Base-by-base conservation (phyloP, 2,329 filamentous ascomycete species). In the Phialophora chinensis region DNA sequence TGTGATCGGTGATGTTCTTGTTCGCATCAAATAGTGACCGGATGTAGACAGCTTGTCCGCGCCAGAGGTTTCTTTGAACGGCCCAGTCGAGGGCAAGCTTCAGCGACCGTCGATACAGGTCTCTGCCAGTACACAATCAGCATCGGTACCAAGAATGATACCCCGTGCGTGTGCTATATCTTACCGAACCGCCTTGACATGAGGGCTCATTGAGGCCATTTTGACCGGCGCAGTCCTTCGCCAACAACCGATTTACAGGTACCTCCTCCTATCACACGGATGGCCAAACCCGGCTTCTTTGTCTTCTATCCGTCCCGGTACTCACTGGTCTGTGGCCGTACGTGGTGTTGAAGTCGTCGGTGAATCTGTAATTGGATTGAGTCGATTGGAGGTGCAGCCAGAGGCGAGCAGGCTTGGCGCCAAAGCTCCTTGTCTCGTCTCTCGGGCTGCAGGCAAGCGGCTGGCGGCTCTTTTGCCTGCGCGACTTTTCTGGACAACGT, bases 61-160 rank as follows among this genome's bases (percentile, higher is more conserved):
- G 90, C 94, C 95, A 99, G 68, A 97, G 82, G 75, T 94, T 88
- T 73, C 95, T 88, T 78, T 97, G 91, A 70, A 98, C 93, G 65
- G 92, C 88, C 95, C 95, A 99, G 83, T 97, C 93, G 72, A 98
- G 88, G 50, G 95, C 87, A 71, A 97, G 88, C 85, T 97, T 97
- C 77, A 99, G 81, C 29, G 93, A 93, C 73, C 93, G 92, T 77
- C 94, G 90, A 81, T 99, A 99, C 68, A 99, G 90, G 69, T 84
- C 84, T 73, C 88, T 89, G 76, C 58, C 65, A 60, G 44, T 54
- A 71, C n/a, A 11, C 78, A 73, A 77, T 77, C 70, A 69, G 70
- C 61, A 59, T 56, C 25, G 47, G 3, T 6, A 52, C 23, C 10
- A 25, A 65, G 69, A 33, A 23, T 14, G 20, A 27, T 5, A 27